These are phyloP conservation scores for Fraxinus quadrangulata DNA, from an alignment of 257 asterid genomes.

Conservation along the genomic window DNA sequence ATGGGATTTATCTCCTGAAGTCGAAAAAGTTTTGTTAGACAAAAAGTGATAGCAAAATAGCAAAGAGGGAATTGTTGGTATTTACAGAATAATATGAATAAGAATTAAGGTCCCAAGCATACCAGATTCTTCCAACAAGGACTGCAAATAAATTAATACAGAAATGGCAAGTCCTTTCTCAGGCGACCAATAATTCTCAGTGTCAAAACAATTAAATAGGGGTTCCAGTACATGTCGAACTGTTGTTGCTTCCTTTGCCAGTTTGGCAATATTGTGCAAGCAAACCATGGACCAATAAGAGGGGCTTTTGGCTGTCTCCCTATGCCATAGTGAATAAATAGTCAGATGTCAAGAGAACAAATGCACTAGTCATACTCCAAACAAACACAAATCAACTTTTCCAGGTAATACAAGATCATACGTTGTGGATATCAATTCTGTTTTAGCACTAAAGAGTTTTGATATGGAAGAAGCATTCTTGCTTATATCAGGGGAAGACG, in stretches of 20 bases:
- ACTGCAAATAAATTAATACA: slow-evolving; percentile 42
- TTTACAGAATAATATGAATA: neutral
- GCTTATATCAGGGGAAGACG: slow-evolving; percentile 39
- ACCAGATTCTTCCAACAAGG: slow-evolving; percentile 55
- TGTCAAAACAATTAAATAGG: slow-evolving; percentile 44
- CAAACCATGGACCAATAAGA: slow-evolving; percentile 51
- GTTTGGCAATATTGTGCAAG: slow-evolving; percentile 41
- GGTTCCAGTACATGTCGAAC: slow-evolving; percentile 57
- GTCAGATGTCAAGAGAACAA: slow-evolving; percentile 14
- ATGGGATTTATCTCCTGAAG: slow-evolving; percentile 51
- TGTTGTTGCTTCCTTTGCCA: slow-evolving; percentile 55
- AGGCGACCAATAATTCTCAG: slow-evolving; percentile 51
- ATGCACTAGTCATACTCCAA: neutral
- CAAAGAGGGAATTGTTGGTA: neutral
- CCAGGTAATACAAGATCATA: slow-evolving; percentile 22
- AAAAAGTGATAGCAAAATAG: neutral
- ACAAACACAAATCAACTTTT: neutral
- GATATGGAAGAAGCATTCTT: slow-evolving; percentile 36
- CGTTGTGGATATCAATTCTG: slow-evolving; percentile 36
- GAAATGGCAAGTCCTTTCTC: slow-evolving; percentile 46
- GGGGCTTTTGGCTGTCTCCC: slow-evolving; percentile 47
- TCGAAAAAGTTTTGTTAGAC: slow-evolving; percentile 8
- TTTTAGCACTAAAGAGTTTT: slow-evolving; percentile 24
- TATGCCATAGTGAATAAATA: slow-evolving; percentile 17
- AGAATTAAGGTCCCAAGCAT: slow-evolving; percentile 6